phyloP scores from a whole-genome alignment of 106 monocot genomes.

The Agapanthus africanus region DNA sequence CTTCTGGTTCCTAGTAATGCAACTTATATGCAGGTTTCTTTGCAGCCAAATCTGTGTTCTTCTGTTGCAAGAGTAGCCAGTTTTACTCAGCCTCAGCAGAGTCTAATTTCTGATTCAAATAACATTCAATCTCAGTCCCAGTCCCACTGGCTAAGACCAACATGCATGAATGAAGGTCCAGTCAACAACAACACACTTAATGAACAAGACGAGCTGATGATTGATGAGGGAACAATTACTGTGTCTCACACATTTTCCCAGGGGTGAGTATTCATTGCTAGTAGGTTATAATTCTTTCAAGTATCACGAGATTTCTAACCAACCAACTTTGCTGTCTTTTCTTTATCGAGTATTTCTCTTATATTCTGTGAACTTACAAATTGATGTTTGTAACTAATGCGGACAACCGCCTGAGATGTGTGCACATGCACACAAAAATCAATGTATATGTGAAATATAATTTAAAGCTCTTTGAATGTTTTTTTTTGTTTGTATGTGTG shows the following conservation, averaged over 20 bases:
- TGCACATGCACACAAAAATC: no score
- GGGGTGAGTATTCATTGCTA: constrained; percentile 15
- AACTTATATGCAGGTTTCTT: no score
- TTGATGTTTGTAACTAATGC: background rate
- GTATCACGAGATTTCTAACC: no score
- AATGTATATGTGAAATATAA: no score
- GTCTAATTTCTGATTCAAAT: constrained; percentile 21
- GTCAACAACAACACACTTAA: constrained; percentile 18
- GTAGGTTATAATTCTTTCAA: no score
- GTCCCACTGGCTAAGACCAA: constrained; percentile 21
- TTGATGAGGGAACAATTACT: constrained; percentile 60
- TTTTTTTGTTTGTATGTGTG: no score
- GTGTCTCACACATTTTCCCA: constrained; percentile 45
- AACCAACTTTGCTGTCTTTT: background rate
- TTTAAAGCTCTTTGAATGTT: no score
- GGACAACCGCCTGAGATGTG: no score
- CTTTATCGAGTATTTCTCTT: background rate
- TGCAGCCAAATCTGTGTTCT: constrained; percentile 9
- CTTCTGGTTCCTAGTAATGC: constrained; percentile 10
- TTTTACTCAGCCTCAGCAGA: no score
- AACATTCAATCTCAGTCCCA: constrained; percentile 30
- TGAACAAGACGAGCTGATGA: no score
- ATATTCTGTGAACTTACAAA: background rate
- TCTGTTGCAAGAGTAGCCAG: background rate
- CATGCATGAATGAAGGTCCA: constrained; percentile 7